Evolutionary conservation across 2,329 filamentous ascomycete genomes (phyloP).

Genomic region (Akanthomyces dipterigenus): DNA sequence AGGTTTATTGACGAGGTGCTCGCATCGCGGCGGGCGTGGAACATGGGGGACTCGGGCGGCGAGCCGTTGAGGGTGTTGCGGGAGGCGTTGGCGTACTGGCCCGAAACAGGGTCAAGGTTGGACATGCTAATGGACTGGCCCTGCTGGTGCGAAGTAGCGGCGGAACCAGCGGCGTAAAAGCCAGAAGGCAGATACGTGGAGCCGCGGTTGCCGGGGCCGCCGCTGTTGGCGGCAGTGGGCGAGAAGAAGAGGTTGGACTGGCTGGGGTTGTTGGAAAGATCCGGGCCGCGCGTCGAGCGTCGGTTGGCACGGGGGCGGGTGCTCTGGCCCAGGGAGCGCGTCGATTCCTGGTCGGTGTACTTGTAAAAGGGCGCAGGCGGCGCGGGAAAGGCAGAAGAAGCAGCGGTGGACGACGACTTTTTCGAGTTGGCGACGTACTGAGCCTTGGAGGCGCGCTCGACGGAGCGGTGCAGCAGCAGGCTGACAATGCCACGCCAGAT

Average conservation of each 20-base stretch:
- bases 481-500: slow-evolving; percentile 83
- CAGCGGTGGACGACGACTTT: slow-evolving; percentile 12
- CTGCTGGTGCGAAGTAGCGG: slow-evolving; percentile 39
- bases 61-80: slow-evolving; percentile 41
- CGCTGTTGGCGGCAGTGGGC: slow-evolving; percentile 72
- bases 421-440: slow-evolving; percentile 67
- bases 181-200: slow-evolving; percentile 84
- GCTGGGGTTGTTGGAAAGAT: slow-evolving; percentile 51
- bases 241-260: slow-evolving; percentile 85
- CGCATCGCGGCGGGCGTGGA: slow-evolving; percentile 41
- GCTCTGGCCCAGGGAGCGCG: slow-evolving; percentile 39
- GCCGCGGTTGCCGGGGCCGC: slow-evolving; percentile 54
- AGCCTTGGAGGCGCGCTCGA: slow-evolving; percentile 74
- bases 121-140: slow-evolving; percentile 53
- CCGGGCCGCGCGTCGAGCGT: slow-evolving; percentile 44
- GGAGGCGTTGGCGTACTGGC: slow-evolving; percentile 35
- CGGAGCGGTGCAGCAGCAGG: slow-evolving; percentile 85
- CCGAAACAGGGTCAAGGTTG: slow-evolving; percentile 54
- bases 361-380: slow-evolving; percentile 57
- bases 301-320: slow-evolving; percentile 36
- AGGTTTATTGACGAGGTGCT: slow-evolving; percentile 63
- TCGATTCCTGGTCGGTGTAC: slow-evolving; percentile 53
- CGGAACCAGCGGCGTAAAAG: slow-evolving; percentile 72
- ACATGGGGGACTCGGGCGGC: slow-evolving; percentile 59
- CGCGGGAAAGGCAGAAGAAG: slow-evolving; percentile 49